Conservation (phyloP, 169 alveolate genomes). For the Babesia ovis region DNA sequence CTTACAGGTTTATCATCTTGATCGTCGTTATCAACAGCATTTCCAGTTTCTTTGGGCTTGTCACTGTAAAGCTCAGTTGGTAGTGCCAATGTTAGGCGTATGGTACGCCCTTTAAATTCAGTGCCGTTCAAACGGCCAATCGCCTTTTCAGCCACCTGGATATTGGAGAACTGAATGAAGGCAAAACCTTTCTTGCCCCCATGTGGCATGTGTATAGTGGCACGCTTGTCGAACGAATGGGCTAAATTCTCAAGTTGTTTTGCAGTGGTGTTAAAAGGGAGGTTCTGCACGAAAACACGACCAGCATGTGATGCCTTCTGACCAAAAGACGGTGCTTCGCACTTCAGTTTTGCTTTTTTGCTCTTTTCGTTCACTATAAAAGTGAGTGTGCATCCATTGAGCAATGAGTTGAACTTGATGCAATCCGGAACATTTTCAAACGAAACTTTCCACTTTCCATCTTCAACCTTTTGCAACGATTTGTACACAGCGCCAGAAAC, state of each 20-base stretch:
- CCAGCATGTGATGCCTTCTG: conserved; percentile 33
- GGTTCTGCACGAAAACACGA: conserved; percentile 59
- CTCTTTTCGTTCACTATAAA: conserved; percentile 14
- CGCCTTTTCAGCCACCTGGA: conserved; percentile 45
- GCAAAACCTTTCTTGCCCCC: conserved; percentile 58
- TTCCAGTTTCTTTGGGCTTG: not conserved
- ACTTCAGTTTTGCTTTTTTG: conserved; percentile 12
- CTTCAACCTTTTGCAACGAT: conserved; percentile 14
- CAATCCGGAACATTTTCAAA: conserved; percentile 57
- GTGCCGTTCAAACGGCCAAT: conserved; percentile 54
- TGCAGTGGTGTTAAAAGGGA: conserved; percentile 36
- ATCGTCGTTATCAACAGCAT: not conserved
- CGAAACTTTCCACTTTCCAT: conserved; percentile 37
- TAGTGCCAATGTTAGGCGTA: conserved; percentile 51
- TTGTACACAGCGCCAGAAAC: conserved; percentile 23
- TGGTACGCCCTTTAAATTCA: conserved; percentile 40
- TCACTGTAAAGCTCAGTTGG: conserved; percentile 49
- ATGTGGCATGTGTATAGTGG: conserved; percentile 48
- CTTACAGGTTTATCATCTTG: not conserved
- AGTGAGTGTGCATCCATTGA: conserved; percentile 20
- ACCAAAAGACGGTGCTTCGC: conserved; percentile 41
- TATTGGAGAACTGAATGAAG: conserved; percentile 51
- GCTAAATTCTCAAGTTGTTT: conserved; percentile 21
- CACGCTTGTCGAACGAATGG: conserved; percentile 31
- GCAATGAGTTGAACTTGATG: conserved; percentile 45